Evolutionary conservation across 352 stramenopile genomes (phyloP), one percentile per base, ranked within the genome.

Genomic region (Globisporangium barbulae): DNA sequence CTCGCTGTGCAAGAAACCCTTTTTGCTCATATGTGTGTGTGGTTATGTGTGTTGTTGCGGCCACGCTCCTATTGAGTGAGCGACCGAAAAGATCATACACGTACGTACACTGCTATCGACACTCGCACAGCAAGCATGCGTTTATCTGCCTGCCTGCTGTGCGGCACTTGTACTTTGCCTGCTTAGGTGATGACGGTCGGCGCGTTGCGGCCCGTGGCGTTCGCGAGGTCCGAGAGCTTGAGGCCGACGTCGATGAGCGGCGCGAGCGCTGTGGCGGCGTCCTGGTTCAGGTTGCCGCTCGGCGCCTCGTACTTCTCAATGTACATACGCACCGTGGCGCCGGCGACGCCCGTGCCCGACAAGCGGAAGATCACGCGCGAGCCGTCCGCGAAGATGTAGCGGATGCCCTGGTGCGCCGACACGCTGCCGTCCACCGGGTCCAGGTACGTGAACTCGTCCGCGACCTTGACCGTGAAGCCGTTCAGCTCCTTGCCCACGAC

Each of bases 311-410:
- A 99, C 83, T 99, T 98, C 78, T 99, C 98, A 71, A 99, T 91
- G 89, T 99, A 99, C 93, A 99, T 98, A 68, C 97, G 93, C 69
- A 99, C 96, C 3, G 97, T 99, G 19, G 97, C 97, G 53, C 97
- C 97, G 22, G 94, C 90, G 66, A 97, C 98, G 55, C 97, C 98
- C 39, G 98, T 99, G 59, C 98, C 98, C 64, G 91, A 98, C 31
- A 99, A 83, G 13, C 98, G 93, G 84, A 99, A 99, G 47, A 99
- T 92, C 41, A 98, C 91, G 64, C 98, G 83, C 53, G 93, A 97
- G 58, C 93, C 88, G 73, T 99, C 96, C 54, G 87, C 78, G 57
- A 99, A 99, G 68, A 97, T 88, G 64, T 98, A 91, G 53, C 97
- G 96, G 33, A 99, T 89, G 45, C 98, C 98, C 85, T 99, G 98